phyloP scores from a whole-genome alignment of 2,329 filamentous ascomycete species.

The Ustulina deusta region DNA sequence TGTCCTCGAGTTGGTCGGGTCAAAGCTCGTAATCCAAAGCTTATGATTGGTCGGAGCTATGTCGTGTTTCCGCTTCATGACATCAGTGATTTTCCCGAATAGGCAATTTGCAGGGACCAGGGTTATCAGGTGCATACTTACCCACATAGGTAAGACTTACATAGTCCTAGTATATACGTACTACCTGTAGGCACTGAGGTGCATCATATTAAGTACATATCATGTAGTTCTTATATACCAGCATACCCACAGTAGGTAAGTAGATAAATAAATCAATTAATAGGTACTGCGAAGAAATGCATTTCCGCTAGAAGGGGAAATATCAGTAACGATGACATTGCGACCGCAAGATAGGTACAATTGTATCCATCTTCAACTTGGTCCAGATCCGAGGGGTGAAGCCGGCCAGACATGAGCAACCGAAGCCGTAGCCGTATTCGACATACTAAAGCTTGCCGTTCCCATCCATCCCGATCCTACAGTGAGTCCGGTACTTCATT shows the following conservation, averaged over 20 bases:
- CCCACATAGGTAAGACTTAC: background rate
- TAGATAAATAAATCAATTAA: too few species aligned
- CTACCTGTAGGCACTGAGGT: background rate
- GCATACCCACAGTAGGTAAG: too few species aligned
- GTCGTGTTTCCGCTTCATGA: constrained; percentile 39
- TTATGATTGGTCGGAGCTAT: constrained; percentile 46
- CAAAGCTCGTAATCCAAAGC: constrained; percentile 46
- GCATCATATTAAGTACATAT: too few species aligned
- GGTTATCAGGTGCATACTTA: background rate
- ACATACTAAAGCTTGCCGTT: background rate
- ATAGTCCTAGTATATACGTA: background rate
- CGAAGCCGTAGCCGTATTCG: background rate
- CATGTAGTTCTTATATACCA: too few species aligned
- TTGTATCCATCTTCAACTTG: constrained; percentile 13
- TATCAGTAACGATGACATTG: too few species aligned
- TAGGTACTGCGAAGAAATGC: too few species aligned
- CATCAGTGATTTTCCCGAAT: constrained; percentile 41
- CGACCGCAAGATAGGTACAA: too few species aligned
- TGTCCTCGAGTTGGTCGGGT: constrained; percentile 12
- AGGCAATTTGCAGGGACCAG: constrained; percentile 19
- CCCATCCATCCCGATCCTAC: constrained; percentile 19
- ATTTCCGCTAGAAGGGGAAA: too few species aligned
- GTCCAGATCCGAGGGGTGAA: constrained; percentile 1
- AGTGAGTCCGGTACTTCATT: background rate
- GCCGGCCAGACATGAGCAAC: constrained; percentile 7